phyloP scores from a whole-genome alignment of 441 rosid species.

The Gossypium davidsonii region DNA sequence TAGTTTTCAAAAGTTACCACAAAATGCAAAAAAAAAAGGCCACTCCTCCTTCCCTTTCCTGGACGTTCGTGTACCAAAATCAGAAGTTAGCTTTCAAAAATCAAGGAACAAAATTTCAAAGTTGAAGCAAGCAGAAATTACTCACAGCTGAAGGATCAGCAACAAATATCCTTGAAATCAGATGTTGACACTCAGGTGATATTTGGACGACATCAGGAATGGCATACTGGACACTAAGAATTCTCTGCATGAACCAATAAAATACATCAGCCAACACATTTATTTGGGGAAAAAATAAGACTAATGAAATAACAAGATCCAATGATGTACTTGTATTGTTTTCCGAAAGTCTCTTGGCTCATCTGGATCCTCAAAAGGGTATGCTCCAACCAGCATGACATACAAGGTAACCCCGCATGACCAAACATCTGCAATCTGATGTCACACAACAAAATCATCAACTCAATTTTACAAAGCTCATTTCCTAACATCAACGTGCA shows the following conservation, averaged over 20 bases:
- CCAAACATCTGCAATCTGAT: slow-evolving; percentile 80
- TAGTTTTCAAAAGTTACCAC: neutral
- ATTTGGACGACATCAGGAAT: slow-evolving; percentile 48
- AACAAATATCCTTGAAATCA: slow-evolving; percentile 58
- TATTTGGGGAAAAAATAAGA: neutral
- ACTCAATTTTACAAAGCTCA: neutral
- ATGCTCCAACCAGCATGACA: slow-evolving; percentile 68
- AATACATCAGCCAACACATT: neutral
- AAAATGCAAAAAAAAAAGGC: neutral
- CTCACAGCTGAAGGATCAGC: slow-evolving; percentile 54
- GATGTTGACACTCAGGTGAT: slow-evolving; percentile 52
- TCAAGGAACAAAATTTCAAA: neutral
- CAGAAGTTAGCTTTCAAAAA: neutral
- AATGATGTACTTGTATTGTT: slow-evolving; percentile 42
- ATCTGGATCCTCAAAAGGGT: slow-evolving; percentile 70
- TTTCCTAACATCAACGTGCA: neutral
- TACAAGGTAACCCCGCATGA: slow-evolving; percentile 68
- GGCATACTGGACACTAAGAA: slow-evolving; percentile 54
- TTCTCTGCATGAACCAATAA: slow-evolving; percentile 35
- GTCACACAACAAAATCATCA: neutral
- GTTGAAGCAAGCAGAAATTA: neutral
- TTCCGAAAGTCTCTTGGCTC: slow-evolving; percentile 56
- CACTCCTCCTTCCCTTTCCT: neutral
- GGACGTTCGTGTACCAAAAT: neutral
- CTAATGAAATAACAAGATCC: neutral